Evolutionary conservation across 2,329 filamentous ascomycete species (phyloP).

Genomic region (Microcera coccophila): DNA sequence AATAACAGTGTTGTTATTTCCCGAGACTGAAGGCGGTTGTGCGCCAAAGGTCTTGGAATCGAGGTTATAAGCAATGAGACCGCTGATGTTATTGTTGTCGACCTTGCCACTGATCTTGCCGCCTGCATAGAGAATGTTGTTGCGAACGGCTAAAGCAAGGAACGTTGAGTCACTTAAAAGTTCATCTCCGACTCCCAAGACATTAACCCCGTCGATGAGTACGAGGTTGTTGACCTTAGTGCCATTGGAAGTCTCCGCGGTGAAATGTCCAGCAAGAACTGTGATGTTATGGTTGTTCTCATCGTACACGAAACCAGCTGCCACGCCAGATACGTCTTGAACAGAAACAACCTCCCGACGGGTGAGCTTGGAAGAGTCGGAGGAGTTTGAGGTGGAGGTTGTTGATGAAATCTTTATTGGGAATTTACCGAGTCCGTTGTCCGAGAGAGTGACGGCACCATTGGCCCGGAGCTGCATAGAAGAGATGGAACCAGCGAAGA

Average conservation of each 20-base stretch:
- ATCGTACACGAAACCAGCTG: slow-evolving; percentile 74
- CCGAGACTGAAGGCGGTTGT: slow-evolving; percentile 73
- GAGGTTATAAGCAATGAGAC: slow-evolving; percentile 78
- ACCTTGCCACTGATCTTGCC: slow-evolving; percentile 72
- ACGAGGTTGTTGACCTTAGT: slow-evolving; percentile 73
- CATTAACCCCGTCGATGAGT: slow-evolving; percentile 73
- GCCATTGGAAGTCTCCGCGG: slow-evolving; percentile 63
- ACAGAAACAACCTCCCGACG: slow-evolving; percentile 46
- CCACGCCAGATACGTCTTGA: slow-evolving; percentile 60
- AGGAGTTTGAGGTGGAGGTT: slow-evolving; percentile 19
- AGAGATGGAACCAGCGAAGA: slow-evolving; percentile 80
- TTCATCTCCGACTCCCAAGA: slow-evolving; percentile 65
- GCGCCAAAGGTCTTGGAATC: slow-evolving; percentile 57
- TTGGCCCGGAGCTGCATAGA: slow-evolving; percentile 70
- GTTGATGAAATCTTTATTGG: slow-evolving; percentile 52
- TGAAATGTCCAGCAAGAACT: slow-evolving; percentile 83
- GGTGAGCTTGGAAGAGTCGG: slow-evolving; percentile 34
- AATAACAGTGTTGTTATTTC: slow-evolving; percentile 68
- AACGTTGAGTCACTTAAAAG: slow-evolving; percentile 72
- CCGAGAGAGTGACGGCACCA: slow-evolving; percentile 65
- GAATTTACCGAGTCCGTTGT: slow-evolving; percentile 50
- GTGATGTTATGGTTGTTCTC: slow-evolving; percentile 72
- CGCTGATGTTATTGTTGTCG: slow-evolving; percentile 59
- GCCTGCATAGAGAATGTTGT: slow-evolving; percentile 73
- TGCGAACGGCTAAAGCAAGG: slow-evolving; percentile 63